These are phyloP conservation scores for Didymella glomerata DNA, from an alignment of 2,329 filamentous ascomycete genomes.

Conservation along the genomic window DNA sequence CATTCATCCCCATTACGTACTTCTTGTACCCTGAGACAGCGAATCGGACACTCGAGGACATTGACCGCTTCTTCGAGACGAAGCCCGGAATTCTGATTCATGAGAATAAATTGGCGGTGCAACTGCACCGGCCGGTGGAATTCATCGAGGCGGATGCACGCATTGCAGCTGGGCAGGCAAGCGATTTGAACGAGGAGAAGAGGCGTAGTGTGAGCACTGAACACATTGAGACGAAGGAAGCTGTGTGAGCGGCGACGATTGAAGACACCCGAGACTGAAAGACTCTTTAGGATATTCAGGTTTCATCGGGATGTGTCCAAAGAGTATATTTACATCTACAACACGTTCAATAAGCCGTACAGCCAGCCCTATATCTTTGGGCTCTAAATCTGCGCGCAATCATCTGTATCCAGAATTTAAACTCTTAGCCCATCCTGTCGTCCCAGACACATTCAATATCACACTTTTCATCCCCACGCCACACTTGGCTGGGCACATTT, in stretches of 20 bases:
- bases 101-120: conserved; percentile 59
- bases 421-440: conserved; percentile 37
- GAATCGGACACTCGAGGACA: conserved; percentile 57
- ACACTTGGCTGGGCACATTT: conserved; percentile 32
- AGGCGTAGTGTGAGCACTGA: conserved; percentile 28
- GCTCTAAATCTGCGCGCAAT: too few species aligned
- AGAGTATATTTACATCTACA: too few species aligned
- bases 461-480: conserved; percentile 36
- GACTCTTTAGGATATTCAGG: not conserved
- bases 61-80: conserved; percentile 55
- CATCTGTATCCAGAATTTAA: not conserved
- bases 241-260: conserved; percentile 21
- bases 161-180: conserved; percentile 34
- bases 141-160: conserved; percentile 59
- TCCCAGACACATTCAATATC: conserved; percentile 45
- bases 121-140: conserved; percentile 56
- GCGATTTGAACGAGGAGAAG: conserved; percentile 13
- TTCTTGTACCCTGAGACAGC: conserved; percentile 64
- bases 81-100: conserved; percentile 55
- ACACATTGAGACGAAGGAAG: conserved; percentile 38
- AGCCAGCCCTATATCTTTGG: too few species aligned
- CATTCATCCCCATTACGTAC: conserved; percentile 62
- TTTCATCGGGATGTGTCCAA: not conserved
- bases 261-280: not conserved
- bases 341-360: too few species aligned